Percentiles rank a stretch among this genome's conserved stretches.
Evolutionary conservation across 1,139 yeast species (phyloP).

Genomic region (Candida sp.): DNA sequence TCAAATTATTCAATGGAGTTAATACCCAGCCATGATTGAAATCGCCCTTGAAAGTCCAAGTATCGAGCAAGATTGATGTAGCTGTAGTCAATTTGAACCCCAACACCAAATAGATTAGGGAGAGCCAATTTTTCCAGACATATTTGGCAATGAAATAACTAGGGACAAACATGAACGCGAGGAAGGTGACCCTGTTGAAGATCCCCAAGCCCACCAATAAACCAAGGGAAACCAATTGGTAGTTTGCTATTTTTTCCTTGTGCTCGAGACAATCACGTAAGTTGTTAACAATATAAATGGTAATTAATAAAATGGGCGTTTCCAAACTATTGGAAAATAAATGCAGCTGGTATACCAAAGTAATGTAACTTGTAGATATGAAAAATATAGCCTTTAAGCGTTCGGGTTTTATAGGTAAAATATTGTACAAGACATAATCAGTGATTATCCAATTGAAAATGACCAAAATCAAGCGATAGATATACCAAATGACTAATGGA

Average conservation of each 20-base stretch:
- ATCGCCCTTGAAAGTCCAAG: conserved; percentile 9
- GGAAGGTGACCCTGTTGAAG: conserved; percentile 84
- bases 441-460: conserved; percentile 55
- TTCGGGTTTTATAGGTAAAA: conserved; percentile 60
- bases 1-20: conserved; percentile 73
- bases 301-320: conserved; percentile 60
- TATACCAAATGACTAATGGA: conserved; percentile 52
- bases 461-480: conserved; percentile 57
- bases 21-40: conserved; percentile 30
- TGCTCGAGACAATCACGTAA: conserved; percentile 24
- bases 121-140: conserved; percentile 22
- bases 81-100: conserved; percentile 33
- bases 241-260: conserved; percentile 9
- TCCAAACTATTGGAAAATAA: conserved; percentile 88
- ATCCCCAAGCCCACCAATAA: conserved; percentile 58
- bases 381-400: conserved; percentile 62
- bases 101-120: conserved; percentile 17
- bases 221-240: conserved; percentile 43
- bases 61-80: conserved; percentile 51
- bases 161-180: conserved; percentile 71
- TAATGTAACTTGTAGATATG: conserved; percentile 73
- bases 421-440: conserved; percentile 47
- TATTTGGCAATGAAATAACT: conserved; percentile 34
- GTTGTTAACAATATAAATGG: conserved; percentile 50
- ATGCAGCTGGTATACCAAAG: conserved; percentile 80